phyloP scores from a whole-genome alignment of 2,329 filamentous ascomycete genomes.

The Fusarium sp. region DNA sequence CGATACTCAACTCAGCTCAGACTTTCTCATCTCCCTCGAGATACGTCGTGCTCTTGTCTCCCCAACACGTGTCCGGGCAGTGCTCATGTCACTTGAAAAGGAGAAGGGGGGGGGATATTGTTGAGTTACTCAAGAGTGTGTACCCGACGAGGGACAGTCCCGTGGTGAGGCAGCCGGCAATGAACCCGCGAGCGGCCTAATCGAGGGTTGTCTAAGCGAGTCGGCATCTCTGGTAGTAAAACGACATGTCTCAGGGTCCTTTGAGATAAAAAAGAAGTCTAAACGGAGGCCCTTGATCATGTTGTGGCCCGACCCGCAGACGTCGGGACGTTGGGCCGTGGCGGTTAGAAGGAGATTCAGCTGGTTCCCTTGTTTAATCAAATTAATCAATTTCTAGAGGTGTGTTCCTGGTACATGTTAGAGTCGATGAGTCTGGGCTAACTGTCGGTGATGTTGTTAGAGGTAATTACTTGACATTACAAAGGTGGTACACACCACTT shows the following conservation, averaged over 20 bases:
- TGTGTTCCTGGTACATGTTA: neutral
- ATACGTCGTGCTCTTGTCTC: constrained; percentile 25
- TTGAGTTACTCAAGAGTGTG: constrained; percentile 29
- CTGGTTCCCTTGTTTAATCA: neutral
- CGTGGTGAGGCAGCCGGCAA: constrained; percentile 20
- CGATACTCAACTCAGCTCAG: constrained; percentile 4
- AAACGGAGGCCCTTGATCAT: neutral
- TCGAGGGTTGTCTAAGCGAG: constrained; percentile 39
- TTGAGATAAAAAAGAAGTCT: neutral
- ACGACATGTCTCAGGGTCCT: constrained; percentile 24
- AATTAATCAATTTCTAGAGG: neutral
- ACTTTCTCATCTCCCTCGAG: constrained; percentile 2
- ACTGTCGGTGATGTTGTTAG: neutral
- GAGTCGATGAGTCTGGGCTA: neutral
- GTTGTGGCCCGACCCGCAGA: neutral
- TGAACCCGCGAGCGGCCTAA: neutral
- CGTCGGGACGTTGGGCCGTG: neutral
- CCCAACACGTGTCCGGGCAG: constrained; percentile 30
- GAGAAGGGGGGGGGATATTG: neutral
- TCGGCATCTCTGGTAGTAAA: constrained; percentile 23
- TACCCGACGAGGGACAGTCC: constrained; percentile 27
- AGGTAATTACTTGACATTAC: neutral
- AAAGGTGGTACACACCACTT: neutral
- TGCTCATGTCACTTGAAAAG: constrained; percentile 11
- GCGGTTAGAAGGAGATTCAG: neutral